phyloP scores from a whole-genome alignment of 768 basidiomycete species.

The Dioszegia crocea region DNA sequence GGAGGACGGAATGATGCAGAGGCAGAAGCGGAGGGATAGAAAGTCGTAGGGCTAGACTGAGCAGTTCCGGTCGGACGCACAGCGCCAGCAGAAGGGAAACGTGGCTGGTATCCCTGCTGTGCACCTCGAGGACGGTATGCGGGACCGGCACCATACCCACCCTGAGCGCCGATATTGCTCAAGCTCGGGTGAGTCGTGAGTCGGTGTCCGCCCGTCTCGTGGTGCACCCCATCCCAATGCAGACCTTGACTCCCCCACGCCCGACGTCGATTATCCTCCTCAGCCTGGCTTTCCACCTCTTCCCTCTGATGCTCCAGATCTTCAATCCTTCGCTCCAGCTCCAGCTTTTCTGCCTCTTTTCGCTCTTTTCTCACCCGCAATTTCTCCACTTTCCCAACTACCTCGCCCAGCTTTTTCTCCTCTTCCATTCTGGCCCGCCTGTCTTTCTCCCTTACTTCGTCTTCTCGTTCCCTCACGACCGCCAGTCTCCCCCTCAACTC shows the following conservation, averaged over 20 bases:
- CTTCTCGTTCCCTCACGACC: constrained; percentile 28
- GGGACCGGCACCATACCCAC: constrained; percentile 28
- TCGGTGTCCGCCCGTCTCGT: not conserved
- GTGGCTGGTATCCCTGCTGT: constrained; percentile 29
- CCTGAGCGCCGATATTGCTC: constrained; percentile 21
- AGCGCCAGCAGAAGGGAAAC: constrained; percentile 33
- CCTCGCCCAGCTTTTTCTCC: constrained; percentile 37
- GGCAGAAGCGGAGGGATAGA: constrained; percentile 15
- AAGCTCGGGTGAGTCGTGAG: constrained; percentile 27
- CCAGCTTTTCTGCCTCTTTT: constrained; percentile 36
- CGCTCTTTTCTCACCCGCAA: constrained; percentile 36
- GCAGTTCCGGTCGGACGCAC: constrained; percentile 4
- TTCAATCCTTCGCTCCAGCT: constrained; percentile 37
- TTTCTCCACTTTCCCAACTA: constrained; percentile 41
- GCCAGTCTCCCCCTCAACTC: constrained; percentile 25
- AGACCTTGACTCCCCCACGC: constrained; percentile 4
- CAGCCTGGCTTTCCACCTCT: constrained; percentile 39
- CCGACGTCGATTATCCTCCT: constrained; percentile 17
- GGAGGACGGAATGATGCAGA: constrained; percentile 14
- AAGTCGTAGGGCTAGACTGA: constrained; percentile 29
- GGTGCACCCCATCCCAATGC: constrained; percentile 9
- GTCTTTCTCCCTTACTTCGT: constrained; percentile 37
- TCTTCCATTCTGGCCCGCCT: constrained; percentile 33
- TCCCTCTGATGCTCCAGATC: constrained; percentile 36
- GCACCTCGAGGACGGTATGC: constrained; percentile 29